Evolutionary conservation across 2,329 filamentous ascomycete genomes (phyloP).

Genomic region (Diplodia scrobiculata): DNA sequence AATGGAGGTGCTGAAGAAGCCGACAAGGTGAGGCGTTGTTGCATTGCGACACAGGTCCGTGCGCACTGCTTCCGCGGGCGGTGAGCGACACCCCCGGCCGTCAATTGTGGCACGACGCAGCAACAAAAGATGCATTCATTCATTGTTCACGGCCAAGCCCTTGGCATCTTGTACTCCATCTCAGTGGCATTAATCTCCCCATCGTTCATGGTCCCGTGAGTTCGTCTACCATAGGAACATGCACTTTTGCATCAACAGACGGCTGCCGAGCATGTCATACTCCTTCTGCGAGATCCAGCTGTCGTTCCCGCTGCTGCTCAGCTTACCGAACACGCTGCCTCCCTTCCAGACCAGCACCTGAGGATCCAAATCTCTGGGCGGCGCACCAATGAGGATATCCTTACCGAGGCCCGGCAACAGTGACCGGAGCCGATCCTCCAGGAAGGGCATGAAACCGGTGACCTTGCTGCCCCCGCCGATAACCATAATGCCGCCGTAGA

Average conservation of each 20-base stretch:
- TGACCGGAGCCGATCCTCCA: conserved; percentile 79
- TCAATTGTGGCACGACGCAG: background rate
- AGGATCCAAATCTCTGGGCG: conserved; percentile 91
- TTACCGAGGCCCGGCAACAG: conserved; percentile 64
- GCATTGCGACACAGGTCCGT: conserved; percentile 4
- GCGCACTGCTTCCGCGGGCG: conserved; percentile 5
- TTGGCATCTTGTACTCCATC: background rate
- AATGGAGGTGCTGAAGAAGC: conserved; percentile 12
- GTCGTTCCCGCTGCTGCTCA: conserved; percentile 78
- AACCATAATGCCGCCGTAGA: conserved; percentile 54
- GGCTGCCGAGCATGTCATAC: conserved; percentile 80
- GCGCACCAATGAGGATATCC: conserved; percentile 66
- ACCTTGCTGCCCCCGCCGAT: conserved; percentile 45
- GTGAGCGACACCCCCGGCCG: background rate
- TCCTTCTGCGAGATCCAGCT: conserved; percentile 88
- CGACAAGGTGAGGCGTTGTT: conserved; percentile 19
- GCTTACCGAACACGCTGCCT: conserved; percentile 90
- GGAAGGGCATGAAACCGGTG: conserved; percentile 73
- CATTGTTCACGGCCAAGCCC: background rate
- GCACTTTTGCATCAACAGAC: conserved; percentile 64
- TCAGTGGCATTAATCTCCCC: background rate
- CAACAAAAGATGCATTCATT: conserved; percentile 1
- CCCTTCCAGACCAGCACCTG: conserved; percentile 99
- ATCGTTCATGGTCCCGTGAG: background rate
- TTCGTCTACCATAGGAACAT: conserved; percentile 46